Conservation (phyloP, 2,329 filamentous ascomycete genomes). For the Emergomyces africanus region DNA sequence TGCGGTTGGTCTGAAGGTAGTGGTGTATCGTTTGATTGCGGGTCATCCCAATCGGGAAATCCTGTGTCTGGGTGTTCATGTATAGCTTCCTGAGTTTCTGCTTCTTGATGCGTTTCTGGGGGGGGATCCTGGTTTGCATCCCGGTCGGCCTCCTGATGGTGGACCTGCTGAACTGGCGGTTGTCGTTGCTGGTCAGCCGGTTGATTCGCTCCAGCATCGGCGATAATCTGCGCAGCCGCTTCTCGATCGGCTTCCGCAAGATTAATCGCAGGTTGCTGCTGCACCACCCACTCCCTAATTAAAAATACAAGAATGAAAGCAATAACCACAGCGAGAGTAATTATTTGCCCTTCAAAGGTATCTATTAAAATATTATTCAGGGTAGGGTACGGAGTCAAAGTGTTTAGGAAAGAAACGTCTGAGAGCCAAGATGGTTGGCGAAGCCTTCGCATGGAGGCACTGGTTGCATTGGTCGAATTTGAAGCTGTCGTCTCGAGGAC, state of each 20-base stretch:
- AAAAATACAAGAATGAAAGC: conserved; percentile 95
- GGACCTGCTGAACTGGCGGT: background rate
- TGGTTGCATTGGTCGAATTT: conserved; percentile 16
- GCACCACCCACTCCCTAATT: conserved; percentile 94
- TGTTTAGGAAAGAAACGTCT: conserved; percentile 42
- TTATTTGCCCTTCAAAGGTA: conserved; percentile 81
- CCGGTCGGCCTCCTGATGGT: background rate
- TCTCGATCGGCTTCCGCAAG: conserved; percentile 46
- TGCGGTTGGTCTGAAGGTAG: background rate
- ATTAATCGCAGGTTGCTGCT: conserved; percentile 89
- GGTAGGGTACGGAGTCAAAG: conserved; percentile 51
- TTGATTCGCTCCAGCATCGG: conserved; percentile 22
- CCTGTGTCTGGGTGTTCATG: background rate
- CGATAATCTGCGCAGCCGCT: conserved; percentile 38
- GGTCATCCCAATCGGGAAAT: background rate
- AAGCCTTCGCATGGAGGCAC: conserved; percentile 15
- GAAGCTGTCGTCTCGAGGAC: conserved; percentile 17
- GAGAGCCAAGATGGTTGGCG: conserved; percentile 42
- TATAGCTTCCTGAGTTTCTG: background rate
- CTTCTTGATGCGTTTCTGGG: background rate
- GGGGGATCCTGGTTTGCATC: background rate
- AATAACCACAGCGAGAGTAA: conserved; percentile 80
- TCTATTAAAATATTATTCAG: conserved; percentile 72
- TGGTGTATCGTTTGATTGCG: background rate
- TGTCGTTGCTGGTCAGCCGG: background rate